Evolutionary conservation across 2,329 filamentous ascomycete species (phyloP), one percentile per base, ranked within the genome.

Genomic region (Cercospora sojina): DNA sequence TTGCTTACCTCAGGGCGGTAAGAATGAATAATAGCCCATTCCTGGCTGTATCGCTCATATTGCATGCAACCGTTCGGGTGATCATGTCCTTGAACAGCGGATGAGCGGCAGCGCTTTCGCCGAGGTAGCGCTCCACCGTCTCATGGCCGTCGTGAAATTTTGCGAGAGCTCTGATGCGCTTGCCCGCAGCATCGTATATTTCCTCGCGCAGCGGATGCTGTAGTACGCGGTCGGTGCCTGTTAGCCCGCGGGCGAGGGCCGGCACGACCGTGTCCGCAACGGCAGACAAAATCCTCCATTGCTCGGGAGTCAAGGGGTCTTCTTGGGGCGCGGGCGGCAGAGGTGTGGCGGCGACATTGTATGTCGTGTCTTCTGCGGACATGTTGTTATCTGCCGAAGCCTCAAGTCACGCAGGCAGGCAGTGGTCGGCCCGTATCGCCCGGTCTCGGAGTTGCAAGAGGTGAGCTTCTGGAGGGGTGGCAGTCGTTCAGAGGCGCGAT

Each of bases 251-350:
- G 18, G 71, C 82, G 67, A 91, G 81, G 20, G 87, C 83, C 2
- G 89, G 88, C 32, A 91, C 78, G 18, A 86, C 77, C 1, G 86
- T 81, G 68, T 88, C 86, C 8, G 83, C 80, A 31, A 89, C 81
- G 25, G 86, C 83, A 56, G 86, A 78, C 3, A 89, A 77, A 0
- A 84, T 87, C 31, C 78, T 80, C 87, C 87, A 89, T 81, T 89
- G 87, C 2, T 79, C 74, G 12, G 82, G 76, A 2, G 82, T 84
- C 70, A 88, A 81, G 58, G 85, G 79, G 58, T 84, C 80, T 12
- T 80, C 77, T 3, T 75, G 69, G 16, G 84, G 79, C 2, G 81
- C 76, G 1, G 84, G 82, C 27, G 84, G 81, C 32, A 72, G 68
- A 29, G 68, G 64, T 35, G 70, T 68, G 57, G 65, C 63, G 53